A percentile compares a stretch with the other conserved stretches of the same genome.
Evolutionary conservation across 179 eudicot species (phyloP).

Genomic region (Camellia oleifera): DNA sequence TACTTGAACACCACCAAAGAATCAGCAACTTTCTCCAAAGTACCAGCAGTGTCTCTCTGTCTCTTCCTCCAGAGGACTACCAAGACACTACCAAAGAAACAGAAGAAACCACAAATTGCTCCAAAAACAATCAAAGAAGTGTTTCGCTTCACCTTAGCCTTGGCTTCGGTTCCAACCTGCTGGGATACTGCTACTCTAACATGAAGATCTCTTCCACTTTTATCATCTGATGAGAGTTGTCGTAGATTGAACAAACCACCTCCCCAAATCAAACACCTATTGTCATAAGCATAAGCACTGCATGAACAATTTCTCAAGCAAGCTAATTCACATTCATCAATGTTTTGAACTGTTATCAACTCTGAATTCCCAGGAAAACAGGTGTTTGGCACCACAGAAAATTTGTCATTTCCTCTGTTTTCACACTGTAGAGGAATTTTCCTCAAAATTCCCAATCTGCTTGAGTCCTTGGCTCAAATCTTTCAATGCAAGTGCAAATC

Average conservation of each 20-base stretch:
- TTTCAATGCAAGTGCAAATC: constrained; percentile 42
- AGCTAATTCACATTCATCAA: constrained; percentile 38
- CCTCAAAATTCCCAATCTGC: constrained; percentile 44
- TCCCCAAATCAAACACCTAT: constrained; percentile 48
- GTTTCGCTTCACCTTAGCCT: background rate
- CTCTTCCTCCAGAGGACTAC: background rate
- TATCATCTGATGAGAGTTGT: constrained; percentile 32
- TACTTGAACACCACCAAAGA: constrained; percentile 25
- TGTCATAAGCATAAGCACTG: constrained; percentile 53
- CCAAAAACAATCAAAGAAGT: constrained; percentile 30
- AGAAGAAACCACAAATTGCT: background rate
- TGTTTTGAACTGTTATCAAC: constrained; percentile 16
- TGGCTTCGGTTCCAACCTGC: constrained; percentile 13
- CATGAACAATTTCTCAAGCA: constrained; percentile 64
- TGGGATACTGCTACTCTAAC: constrained; percentile 46
- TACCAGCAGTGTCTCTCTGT: background rate
- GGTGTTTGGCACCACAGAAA: constrained; percentile 21
- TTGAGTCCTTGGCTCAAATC: background rate
- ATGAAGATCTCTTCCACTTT: constrained; percentile 32
- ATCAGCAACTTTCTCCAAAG: constrained; percentile 38
- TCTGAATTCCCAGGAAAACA: constrained; percentile 31
- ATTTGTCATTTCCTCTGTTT: constrained; percentile 26
- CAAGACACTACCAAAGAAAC: background rate
- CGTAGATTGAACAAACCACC: constrained; percentile 41
- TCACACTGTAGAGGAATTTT: constrained; percentile 42